Conservation (phyloP, 371 early-diverging fungal genomes). For the Fennellomyces sp. region DNA sequence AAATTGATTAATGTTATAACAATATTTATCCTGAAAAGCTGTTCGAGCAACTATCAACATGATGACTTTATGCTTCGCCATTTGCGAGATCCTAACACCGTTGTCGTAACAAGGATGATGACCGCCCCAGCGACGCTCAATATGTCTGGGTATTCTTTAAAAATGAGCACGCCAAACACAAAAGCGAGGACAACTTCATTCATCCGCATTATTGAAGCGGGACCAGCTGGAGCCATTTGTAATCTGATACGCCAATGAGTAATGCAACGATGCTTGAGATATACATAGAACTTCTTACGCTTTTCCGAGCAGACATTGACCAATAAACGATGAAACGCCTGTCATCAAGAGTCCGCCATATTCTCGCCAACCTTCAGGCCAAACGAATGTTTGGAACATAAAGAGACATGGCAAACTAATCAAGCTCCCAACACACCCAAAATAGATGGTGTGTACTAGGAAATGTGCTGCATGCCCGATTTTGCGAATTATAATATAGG, state of each 20-base stretch:
- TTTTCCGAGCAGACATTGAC: constrained; percentile 70
- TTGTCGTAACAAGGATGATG: constrained; percentile 65
- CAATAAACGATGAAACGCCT: constrained; percentile 69
- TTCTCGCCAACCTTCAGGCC: constrained; percentile 28
- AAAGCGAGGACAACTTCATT: constrained; percentile 81
- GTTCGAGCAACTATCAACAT: too few relatives aligned
- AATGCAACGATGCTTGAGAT: neutral
- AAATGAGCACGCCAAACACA: constrained; percentile 69
- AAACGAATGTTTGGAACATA: constrained; percentile 25
- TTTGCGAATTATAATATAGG: constrained; percentile 73
- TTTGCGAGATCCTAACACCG: constrained; percentile 60
- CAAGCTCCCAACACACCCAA: constrained; percentile 63
- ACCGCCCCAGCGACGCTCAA: constrained; percentile 58
- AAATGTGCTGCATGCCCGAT: constrained; percentile 65
- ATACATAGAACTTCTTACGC: constrained; percentile 37
- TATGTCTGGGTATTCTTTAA: constrained; percentile 65
- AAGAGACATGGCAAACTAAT: constrained; percentile 32
- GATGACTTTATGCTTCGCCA: constrained; percentile 30
- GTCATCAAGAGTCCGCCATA: constrained; percentile 39
- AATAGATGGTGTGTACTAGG: constrained; percentile 75
- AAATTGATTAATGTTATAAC: too few relatives aligned
- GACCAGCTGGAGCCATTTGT: constrained; percentile 75
- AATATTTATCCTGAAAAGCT: too few relatives aligned
- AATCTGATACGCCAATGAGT: constrained; percentile 31
- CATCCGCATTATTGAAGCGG: constrained; percentile 73